Conservation (phyloP, 2,329 filamentous ascomycete genomes). For the Sporothrix schenckii region DNA sequence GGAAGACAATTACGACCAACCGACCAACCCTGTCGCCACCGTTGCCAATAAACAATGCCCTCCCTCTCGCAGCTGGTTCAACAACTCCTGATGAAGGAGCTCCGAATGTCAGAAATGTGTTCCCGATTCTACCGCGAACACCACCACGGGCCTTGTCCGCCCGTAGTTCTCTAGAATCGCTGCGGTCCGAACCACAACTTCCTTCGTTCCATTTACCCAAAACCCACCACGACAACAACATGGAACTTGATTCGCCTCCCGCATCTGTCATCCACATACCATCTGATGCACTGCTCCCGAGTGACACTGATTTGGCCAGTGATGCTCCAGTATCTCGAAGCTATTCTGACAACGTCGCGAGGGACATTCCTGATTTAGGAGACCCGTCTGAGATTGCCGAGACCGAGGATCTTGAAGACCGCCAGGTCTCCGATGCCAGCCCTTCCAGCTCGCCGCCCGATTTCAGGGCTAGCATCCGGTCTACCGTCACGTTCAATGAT, state of each 20-base stretch:
- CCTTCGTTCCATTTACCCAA: constrained; percentile 48
- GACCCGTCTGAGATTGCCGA: constrained; percentile 48
- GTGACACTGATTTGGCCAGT: not conserved
- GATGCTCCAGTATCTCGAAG: not conserved
- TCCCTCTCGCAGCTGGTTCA: not conserved
- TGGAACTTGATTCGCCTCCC: constrained; percentile 16
- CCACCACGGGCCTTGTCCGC: constrained; percentile 16
- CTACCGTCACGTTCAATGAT: constrained; percentile 50
- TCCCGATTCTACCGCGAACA: constrained; percentile 21
- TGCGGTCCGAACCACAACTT: constrained; percentile 38
- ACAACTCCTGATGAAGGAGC: not conserved
- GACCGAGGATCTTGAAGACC: constrained; percentile 38
- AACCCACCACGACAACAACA: constrained; percentile 42
- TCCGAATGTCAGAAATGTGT: not conserved
- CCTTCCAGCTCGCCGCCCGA: constrained; percentile 55
- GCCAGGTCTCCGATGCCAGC: constrained; percentile 38
- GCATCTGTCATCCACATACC: constrained; percentile 21
- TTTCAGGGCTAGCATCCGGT: constrained; percentile 45
- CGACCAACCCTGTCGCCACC: constrained; percentile 24
- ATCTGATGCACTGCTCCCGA: constrained; percentile 34
- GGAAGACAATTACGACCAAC: constrained; percentile 37
- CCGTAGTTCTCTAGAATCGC: constrained; percentile 32
- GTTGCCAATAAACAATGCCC: not conserved
- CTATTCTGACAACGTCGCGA: constrained; percentile 46
- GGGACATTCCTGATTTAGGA: constrained; percentile 51